Base-by-base conservation (phyloP, 768 basidiomycete species). In the Lyophyllum decastes region DNA sequence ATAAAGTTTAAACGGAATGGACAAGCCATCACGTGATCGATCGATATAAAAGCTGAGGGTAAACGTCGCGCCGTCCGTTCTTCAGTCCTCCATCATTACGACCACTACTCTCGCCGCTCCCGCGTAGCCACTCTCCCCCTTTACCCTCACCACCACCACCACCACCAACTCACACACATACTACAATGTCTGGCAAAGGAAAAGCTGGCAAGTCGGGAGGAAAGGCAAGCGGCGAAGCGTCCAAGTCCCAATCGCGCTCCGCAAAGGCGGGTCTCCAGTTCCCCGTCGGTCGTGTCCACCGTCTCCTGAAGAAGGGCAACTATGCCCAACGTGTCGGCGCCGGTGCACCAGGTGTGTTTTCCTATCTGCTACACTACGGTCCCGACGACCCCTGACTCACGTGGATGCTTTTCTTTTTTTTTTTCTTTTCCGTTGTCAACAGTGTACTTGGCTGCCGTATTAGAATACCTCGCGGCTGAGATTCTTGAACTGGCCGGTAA, bases 401-500 rank as follows among this genome's bases (percentile, higher is more conserved):
- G 9, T 45, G 22, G 33, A 33, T 11, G 4, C 53, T 58, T 38
- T 33, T 60, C 53, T 49, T 61, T 57, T 41, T 33, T 60, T 53
- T 48, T 61, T 60, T 4, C 33, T 10, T 47, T 52, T n/a, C n/a
- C n/a, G n/a, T n/a, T n/a, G n/a, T n/a, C n/a, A n/a, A n/a, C 52
- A 90, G 91, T 95, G 50, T 94, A 95, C 76, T 86, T 94, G 54
- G 92, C 92, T 34, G 92, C 92, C 19, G 92, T 94, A 59, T 86
- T 95, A 55, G 94, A 94, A 75, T 93, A 95, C 71, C 87, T 95
- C 60, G 89, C 92, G 58, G 94, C 94, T 46, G 94, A 95, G 74
- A 94, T 95, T 72, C 88, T 95, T 62, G 94, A 95, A 73, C 82
- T 95, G 35, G 94, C 94, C 60, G 94, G 94, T 40, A 90, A 91